Conservation (phyloP, 257 asterid genomes). For the Solanum virginianum region DNA sequence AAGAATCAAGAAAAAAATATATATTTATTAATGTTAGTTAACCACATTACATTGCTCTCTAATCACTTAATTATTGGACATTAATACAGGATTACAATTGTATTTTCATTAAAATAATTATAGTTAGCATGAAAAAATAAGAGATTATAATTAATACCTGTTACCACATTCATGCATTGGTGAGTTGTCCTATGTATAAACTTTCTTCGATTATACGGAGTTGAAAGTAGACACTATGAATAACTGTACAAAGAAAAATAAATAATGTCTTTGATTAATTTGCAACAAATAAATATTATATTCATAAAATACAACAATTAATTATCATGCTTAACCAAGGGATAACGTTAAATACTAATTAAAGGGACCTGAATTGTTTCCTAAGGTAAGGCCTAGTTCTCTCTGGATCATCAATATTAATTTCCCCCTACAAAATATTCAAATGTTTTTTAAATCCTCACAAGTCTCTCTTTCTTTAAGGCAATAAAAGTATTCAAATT, state of each 20-base stretch:
- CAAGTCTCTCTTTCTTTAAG: background rate
- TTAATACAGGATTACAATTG: background rate
- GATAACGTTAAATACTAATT: background rate
- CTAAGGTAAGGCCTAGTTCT: background rate
- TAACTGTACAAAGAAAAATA: background rate
- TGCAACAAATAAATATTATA: background rate
- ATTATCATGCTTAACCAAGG: background rate
- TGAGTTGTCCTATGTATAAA: background rate
- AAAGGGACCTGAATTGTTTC: background rate
- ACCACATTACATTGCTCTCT: background rate
- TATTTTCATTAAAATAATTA: background rate
- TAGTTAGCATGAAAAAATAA: background rate
- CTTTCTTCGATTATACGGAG: background rate
- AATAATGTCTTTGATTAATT: background rate
- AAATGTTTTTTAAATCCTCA: background rate
- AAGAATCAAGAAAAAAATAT: background rate
- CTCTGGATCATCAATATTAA: background rate
- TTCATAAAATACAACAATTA: background rate
- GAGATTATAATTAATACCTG: background rate
- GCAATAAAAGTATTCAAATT: background rate
- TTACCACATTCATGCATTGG: background rate
- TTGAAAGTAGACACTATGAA: background rate
- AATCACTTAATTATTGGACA: background rate
- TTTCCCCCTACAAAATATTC: background rate
- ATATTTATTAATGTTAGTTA: background rate